Evolutionary conservation across 2,329 filamentous ascomycete genomes (phyloP), one percentile per base, ranked within the genome.

Genomic region (Cladophialophora yegresii): DNA sequence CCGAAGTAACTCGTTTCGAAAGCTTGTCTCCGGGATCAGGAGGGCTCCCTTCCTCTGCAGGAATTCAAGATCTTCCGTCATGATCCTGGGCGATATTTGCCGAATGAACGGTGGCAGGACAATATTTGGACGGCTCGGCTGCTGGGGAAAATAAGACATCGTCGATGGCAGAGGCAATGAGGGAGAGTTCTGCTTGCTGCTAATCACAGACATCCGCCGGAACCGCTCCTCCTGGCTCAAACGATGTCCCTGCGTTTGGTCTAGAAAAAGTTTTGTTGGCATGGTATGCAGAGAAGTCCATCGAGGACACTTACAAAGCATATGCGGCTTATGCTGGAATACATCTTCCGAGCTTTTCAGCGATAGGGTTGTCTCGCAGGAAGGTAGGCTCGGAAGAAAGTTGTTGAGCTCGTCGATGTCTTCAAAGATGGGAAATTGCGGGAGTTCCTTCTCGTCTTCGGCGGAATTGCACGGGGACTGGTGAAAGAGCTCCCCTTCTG

Each of bases 41-140:
- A 97, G 80, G 1, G 92, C 92, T 4, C 92, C 92, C 80, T 96
- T 97, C 74, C 87, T 85, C 67, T 88, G 85, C 62, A 97, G 83
- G 76, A 95, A 96, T 62, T 87, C 84, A 66, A 96, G 85, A 78
- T 97, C 93, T 71, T 96, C 92, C 13, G 85, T 82, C 5, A 89
- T 87, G 70, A 96, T 89, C 73, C 89, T 89, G 50, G 85, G 77
- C 0, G 92, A 92, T 6, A 96, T 81, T 26, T 91, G 88, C 72
- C 91, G 90, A 73, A 97, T 87, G 73, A 92, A 97, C 62, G 87
- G 75, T 6, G 85, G 85, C 33, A 87, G 81, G 36, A 81, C 77
- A 53, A 80, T 76, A 73, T 75, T 70, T 70, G 70, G 73, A 72
- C 73, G 82, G 81, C 64, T 81, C 77, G 68, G 80, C 77, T 67